Evolutionary conservation across 2,329 filamentous ascomycete species (phyloP), one percentile per base, ranked within the genome.

Genomic region (Clonostachys sp.): DNA sequence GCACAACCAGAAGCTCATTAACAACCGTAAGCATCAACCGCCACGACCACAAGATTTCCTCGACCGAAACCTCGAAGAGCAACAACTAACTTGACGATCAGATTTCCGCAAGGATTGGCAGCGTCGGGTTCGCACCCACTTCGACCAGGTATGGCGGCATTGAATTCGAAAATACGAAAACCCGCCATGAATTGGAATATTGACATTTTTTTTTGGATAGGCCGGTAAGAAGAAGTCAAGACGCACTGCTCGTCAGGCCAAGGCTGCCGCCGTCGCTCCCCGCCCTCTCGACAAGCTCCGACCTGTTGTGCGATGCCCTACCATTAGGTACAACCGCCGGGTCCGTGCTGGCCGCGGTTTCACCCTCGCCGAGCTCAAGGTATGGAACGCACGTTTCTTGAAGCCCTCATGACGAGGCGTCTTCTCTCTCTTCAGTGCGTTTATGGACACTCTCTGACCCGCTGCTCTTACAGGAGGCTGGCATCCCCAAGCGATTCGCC

Each of bases 41-140:
- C 58, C 55, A 48, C 52, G 13, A 9, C 20, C 42, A 41, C 36
- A 35, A 24, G 17, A 14, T 44, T 30, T 18, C 24, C 30, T 20
- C 35, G 36, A 42, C 18, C 41, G 36, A 24, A 4, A 39, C 8
- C 34, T 16, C 18, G 34, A 45, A 30, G 43, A 34, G 50, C 48
- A 54, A 62, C 61, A 62, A 70, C 74, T 75, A 63, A 73, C 63
- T 53, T 51, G 56, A 39, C 14, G 35, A 48, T 60, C 68, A 94
- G 89, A 96, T 74, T 96, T 96, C 89, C 91, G 90, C 80, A 96
- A 96, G 90, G 91, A 99, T 84, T 99, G 94, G 94, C 91, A 97
- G 79, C 89, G 91, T 80, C 89, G 91, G 80, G 94, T 99, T 72
- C 89, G 91, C 79, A 89, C 89, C 77, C 94, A 99, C 84, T 99